These are phyloP conservation scores for Neurospora pannonica DNA, from an alignment of 495 filamentous ascomycete species.

Conservation along the genomic window DNA sequence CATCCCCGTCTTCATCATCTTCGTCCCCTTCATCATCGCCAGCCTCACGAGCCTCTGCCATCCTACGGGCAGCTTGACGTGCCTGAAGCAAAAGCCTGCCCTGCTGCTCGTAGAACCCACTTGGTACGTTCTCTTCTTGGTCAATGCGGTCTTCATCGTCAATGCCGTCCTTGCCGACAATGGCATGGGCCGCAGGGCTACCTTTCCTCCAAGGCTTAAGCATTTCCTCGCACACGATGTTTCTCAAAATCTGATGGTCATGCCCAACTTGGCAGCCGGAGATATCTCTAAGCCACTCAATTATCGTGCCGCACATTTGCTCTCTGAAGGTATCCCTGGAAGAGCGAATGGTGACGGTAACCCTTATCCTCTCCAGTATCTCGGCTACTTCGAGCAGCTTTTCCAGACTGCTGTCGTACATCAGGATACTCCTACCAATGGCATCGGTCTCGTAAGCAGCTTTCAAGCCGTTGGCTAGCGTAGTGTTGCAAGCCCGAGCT, in stretches of 20 bases:
- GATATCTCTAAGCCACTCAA: slow-evolving; percentile 93
- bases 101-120: slow-evolving; percentile 23
- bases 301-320: slow-evolving; percentile 96
- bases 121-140: slow-evolving; percentile 21
- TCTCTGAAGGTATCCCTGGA: slow-evolving; percentile 91
- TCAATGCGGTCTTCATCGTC: slow-evolving; percentile 67
- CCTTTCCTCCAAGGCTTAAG: slow-evolving; percentile 78
- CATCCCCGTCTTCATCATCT: slow-evolving; percentile 32
- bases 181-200: slow-evolving; percentile 72
- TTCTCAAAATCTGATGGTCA: slow-evolving; percentile 70
- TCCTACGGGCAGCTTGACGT: slow-evolving; percentile 41
- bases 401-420: slow-evolving; percentile 60
- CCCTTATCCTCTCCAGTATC: slow-evolving; percentile 88
- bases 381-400: slow-evolving; percentile 64
- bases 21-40: slow-evolving; percentile 71
- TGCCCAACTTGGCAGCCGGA: slow-evolving; percentile 76
- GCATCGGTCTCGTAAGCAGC: slow-evolving; percentile 81
- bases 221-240: slow-evolving; percentile 80
- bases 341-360: slow-evolving; percentile 91
- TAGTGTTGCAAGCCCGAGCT: slow-evolving; percentile 73
- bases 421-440: slow-evolving; percentile 74
- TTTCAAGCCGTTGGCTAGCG: slow-evolving; percentile 54
- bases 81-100: slow-evolving; percentile 21
- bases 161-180: slow-evolving; percentile 76
- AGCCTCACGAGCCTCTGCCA: slow-evolving; percentile 42